These are phyloP conservation scores for Penicillium sp. DNA, from an alignment of 2,329 filamentous ascomycete genomes.

Conservation along the genomic window DNA sequence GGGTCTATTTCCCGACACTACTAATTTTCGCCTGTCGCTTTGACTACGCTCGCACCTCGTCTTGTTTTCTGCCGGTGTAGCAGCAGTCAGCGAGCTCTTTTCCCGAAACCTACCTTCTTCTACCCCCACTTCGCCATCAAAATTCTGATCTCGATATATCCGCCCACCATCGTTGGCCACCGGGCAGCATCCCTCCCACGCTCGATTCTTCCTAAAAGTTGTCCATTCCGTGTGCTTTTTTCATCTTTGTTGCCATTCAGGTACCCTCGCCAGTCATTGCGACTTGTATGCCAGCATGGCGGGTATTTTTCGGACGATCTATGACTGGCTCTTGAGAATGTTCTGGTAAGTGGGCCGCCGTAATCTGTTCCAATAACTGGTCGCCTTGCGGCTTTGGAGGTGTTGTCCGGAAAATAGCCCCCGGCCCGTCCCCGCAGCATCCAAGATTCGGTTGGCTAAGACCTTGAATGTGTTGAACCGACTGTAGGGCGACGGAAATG, in stretches of 20 bases:
- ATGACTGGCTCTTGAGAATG: slow-evolving; percentile 96
- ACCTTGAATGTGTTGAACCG: slow-evolving; percentile 15
- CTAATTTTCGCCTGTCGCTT: slow-evolving; percentile 20
- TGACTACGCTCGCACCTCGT: slow-evolving; percentile 23
- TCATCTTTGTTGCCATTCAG: slow-evolving; percentile 12
- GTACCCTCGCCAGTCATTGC: neutral
- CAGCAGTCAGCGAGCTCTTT: slow-evolving; percentile 20
- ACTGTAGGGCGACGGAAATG: slow-evolving; percentile 92
- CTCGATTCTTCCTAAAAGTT: neutral
- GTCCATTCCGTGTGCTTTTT: neutral
- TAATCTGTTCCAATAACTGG: slow-evolving; percentile 24
- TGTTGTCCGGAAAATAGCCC: slow-evolving; percentile 32
- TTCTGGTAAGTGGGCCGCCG: slow-evolving; percentile 76
- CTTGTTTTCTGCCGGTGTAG: slow-evolving; percentile 19
- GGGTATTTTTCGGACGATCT: slow-evolving; percentile 88
- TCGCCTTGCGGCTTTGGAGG: slow-evolving; percentile 22
- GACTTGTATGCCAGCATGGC: slow-evolving; percentile 66
- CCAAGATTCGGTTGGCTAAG: slow-evolving; percentile 30
- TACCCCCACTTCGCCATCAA: slow-evolving; percentile 29
- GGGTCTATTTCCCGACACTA: slow-evolving; percentile 13
- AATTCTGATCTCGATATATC: slow-evolving; percentile 28
- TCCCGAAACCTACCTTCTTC: slow-evolving; percentile 19
- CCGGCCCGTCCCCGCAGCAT: slow-evolving; percentile 42
- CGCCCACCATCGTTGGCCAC: slow-evolving; percentile 16
- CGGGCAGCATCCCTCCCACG: slow-evolving; percentile 13